Evolutionary conservation across 345 rosid species (phyloP), one percentile per base, ranked within the genome.

Genomic region (Gynandropsis gynandra): DNA sequence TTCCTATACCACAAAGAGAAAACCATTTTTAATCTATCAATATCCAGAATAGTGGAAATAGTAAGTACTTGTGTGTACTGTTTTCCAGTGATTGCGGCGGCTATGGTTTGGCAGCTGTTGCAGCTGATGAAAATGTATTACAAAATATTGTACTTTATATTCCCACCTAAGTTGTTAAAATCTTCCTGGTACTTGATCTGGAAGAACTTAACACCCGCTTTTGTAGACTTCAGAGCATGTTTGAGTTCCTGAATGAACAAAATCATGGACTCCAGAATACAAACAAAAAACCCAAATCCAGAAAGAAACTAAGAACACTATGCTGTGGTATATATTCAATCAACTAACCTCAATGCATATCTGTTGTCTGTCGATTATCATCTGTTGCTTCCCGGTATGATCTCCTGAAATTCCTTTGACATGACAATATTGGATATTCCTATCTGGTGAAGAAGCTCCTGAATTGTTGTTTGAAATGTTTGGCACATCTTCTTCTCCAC

Each of bases 181-280:
- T 92, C 98, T 72, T 87, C 88, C 9, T 39, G 67, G 59, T 72
- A 78, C 37, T 63, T 75, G 63, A 62, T 66, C 62, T 92, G 95
- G 72, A 87, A 54, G 64, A 69, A 64, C 58, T 76, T 76, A 63
- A 92, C 67, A 40, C 80, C 80, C 20, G 69, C 66, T 72, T 82
- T 85, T 5, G 88, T 65, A 32, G 74, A 63, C 52, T 48, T 62
- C 16, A 92, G 63, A 59, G 74, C 63, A 4, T 78, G 77, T 60
- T 76, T 92, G 52, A 92, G 61, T 70, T 79, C 95, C 98, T 92
- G 71, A 16, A 33, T 49, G 27, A 16, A 1, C 6, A 47, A 11
- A 10, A 8, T 38, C 18, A 50, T 34, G 56, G 29, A 16, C 16
- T 38, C 34, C 21, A 12, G 18, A 41, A 54, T 48, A 32, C 33